Conservation (phyloP, 1,284 basidiomycete species). For the Ceratobasidium sp. region DNA sequence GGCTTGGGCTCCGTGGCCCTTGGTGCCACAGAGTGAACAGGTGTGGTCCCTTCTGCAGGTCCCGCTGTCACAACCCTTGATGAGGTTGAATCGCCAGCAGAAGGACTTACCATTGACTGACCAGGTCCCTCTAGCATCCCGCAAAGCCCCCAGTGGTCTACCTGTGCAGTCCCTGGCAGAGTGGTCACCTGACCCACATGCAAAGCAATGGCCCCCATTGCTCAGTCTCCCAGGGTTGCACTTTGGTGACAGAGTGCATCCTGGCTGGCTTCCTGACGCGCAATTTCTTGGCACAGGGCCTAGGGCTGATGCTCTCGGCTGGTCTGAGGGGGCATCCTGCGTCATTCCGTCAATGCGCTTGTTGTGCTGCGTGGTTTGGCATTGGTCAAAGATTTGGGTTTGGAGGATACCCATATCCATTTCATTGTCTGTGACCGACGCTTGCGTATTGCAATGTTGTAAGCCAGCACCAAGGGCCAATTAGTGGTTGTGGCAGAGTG, state of each 20-base stretch:
- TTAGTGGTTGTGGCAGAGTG: not conserved
- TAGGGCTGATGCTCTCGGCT: not conserved
- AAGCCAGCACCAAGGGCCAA: not conserved
- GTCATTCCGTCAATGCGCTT: too few relatives aligned
- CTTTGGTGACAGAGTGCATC: too few relatives aligned
- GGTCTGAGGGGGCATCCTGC: too few relatives aligned
- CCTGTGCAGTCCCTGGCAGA: not conserved
- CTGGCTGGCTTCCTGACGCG: too few relatives aligned
- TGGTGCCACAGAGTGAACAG: conserved; percentile 9
- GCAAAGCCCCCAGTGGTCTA: not conserved
- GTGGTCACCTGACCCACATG: not conserved
- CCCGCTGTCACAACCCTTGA: not conserved
- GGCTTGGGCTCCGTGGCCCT: conserved; percentile 16
- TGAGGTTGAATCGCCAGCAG: conserved; percentile 32
- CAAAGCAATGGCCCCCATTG: too few relatives aligned
- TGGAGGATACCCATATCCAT: not conserved
- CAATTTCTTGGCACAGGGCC: too few relatives aligned
- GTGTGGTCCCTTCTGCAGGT: not conserved
- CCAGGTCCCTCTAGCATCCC: not conserved
- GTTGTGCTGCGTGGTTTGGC: not conserved
- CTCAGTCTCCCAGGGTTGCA: too few relatives aligned
- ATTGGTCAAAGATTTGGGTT: not conserved
- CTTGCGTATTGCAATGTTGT: not conserved
- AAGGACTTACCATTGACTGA: not conserved
- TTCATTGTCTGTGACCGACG: not conserved